Percentiles rank a stretch among this genome's conserved stretches.
phyloP scores from a whole-genome alignment of 2,329 filamentous ascomycete genomes.

The Penicillium sp. region DNA sequence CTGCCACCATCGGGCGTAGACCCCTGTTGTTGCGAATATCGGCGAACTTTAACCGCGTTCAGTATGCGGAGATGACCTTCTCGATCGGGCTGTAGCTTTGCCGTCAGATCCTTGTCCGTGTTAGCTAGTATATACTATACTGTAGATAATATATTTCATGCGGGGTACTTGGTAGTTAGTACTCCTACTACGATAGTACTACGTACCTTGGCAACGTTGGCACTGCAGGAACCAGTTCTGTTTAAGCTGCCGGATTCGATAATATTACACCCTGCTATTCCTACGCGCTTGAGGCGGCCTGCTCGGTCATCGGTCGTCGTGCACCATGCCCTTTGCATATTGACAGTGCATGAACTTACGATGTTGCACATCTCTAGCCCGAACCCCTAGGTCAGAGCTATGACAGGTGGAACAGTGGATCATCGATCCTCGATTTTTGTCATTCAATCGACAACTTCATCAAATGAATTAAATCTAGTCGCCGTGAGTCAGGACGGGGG shows the following conservation, averaged over 20 bases:
- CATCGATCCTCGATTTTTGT: no score
- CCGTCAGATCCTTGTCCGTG: no score
- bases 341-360: neutral
- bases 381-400: no score
- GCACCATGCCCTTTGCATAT: no score
- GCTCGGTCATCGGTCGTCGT: neutral
- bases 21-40: neutral
- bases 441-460: no score
- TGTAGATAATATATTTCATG: no score
- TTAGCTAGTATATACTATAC: no score
- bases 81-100: neutral
- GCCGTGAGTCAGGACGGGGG: neutral
- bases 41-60: conserved; percentile 5
- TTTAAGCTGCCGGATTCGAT: neutral
- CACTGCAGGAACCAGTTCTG: conserved; percentile 13
- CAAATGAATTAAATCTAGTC: no score
- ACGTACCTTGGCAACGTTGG: conserved; percentile 7
- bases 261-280: neutral
- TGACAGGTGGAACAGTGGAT: neutral
- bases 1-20: conserved; percentile 5
- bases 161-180: neutral
- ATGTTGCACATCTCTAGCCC: neutral
- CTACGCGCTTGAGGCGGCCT: neutral
- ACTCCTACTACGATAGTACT: neutral
- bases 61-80: conserved; percentile 2